Evolutionary conservation across 192 early-diverging fungal genomes (phyloP), one percentile per base, ranked within the genome.

Genomic region (Umbelopsis sp.): DNA sequence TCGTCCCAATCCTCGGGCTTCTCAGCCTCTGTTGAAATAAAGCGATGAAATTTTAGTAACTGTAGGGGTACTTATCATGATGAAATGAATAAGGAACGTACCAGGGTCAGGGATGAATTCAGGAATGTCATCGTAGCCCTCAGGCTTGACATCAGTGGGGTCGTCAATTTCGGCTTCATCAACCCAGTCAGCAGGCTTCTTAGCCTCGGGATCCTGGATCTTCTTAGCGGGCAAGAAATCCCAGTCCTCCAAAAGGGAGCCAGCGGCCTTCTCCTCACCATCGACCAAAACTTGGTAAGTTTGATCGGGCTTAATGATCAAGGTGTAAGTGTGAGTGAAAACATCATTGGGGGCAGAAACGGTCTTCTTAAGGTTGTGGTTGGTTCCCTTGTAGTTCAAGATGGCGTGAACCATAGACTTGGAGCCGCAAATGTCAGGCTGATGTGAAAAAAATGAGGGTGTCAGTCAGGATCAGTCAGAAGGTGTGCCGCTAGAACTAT

Each of bases 1-100:
- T 93, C 93, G 70, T 93, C 91, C 94, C 95, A 98, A 75, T 97
- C 94, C 66, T 91, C 93, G 44, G 96, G 95, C 82, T 93, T 93
- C 55, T 74, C 77, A 55, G 93, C 93, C 2, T 93, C 55, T 61
- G 55, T n/a, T 35, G 15, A 61, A 12, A 18, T 4, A 27, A 35
- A 1, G 6, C 10, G 5, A 41, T 41, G 37, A 10, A 41, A 16
- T 22, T n/a, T 61, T 35, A 61, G 55, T 61, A 25, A 61, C 16
- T n/a, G 11, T 0, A 16, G 2, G 12, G 27, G 3, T 9, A 20
- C 21, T 37, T n/a, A 16, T n/a, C 16, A 35, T 18, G 30, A 5
- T 16, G 18, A n/a, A 35, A n/a, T 25, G 15, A 33, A 15, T n/a
- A 5, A 27, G 27, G 30, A 33, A 61, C 55, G 18, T 61, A 61